Conservation (phyloP, 2,329 filamentous ascomycete genomes). For the Ramularia endophylla region DNA sequence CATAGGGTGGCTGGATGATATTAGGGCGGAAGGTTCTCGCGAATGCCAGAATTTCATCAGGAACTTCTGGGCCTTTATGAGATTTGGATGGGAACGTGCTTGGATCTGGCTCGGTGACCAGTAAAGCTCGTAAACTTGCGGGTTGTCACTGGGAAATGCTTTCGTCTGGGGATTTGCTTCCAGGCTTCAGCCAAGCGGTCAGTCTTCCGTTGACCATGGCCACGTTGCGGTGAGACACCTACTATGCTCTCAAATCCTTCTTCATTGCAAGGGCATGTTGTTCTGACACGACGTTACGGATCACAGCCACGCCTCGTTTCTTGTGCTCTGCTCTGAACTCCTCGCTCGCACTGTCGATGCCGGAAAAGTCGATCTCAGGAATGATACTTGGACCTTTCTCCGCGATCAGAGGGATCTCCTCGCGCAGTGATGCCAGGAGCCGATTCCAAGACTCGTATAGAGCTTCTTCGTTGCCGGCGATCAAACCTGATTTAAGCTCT, state of each 20-base stretch:
- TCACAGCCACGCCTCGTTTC: conserved; percentile 49
- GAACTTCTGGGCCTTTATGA: conserved; percentile 43
- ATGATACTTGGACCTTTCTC: conserved; percentile 38
- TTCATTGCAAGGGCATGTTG: conserved; percentile 42
- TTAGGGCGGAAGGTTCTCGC: conserved; percentile 35
- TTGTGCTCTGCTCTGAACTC: conserved; percentile 53
- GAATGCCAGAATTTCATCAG: conserved; percentile 47
- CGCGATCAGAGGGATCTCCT: conserved; percentile 42
- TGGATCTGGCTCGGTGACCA: conserved; percentile 44
- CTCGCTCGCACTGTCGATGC: conserved; percentile 43
- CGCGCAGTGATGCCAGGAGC: conserved; percentile 36
- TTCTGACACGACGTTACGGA: conserved; percentile 41
- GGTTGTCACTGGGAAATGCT: conserved; percentile 44
- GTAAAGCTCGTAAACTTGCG: conserved; percentile 48
- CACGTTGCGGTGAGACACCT: neutral
- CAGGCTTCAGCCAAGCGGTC: conserved; percentile 20
- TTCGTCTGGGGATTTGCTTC: conserved; percentile 40
- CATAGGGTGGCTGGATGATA: conserved; percentile 43
- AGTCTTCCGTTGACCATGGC: too few species aligned
- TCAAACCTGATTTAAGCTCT: conserved; percentile 39
- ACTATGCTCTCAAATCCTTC: conserved; percentile 38
- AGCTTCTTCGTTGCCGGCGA: conserved; percentile 43
- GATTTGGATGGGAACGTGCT: conserved; percentile 42
- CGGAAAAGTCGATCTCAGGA: conserved; percentile 43
- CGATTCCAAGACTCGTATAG: conserved; percentile 43